Conservation (phyloP, 192 early-diverging fungal genomes). For the Ambispora gerdemannii region DNA sequence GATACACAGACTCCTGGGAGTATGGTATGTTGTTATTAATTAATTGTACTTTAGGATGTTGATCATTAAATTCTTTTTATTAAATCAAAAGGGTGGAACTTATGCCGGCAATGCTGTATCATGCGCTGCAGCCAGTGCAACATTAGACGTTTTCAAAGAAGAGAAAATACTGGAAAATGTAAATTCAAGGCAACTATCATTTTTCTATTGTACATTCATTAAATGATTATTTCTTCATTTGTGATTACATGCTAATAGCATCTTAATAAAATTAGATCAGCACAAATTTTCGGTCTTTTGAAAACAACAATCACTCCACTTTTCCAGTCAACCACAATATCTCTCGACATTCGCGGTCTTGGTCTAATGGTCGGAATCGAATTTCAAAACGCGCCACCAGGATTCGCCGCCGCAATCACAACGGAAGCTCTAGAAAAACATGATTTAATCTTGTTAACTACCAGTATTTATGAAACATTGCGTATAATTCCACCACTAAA, state of each 20-base stretch:
- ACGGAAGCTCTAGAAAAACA: constrained; percentile 33
- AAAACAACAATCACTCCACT: constrained; percentile 30
- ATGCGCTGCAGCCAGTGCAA: constrained; percentile 47
- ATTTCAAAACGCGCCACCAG: constrained; percentile 36
- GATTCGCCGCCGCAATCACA: constrained; percentile 33
- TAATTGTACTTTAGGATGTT: no score
- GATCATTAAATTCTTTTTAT: no score
- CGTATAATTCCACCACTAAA: constrained; percentile 45
- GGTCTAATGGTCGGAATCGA: constrained; percentile 49
- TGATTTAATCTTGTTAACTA: constrained; percentile 44
- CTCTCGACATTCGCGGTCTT: constrained; percentile 44
- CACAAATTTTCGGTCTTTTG: constrained; percentile 39
- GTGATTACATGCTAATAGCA: not conserved
- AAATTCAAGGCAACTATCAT: constrained; percentile 32
- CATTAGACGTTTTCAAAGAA: constrained; percentile 42
- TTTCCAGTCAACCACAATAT: constrained; percentile 32
- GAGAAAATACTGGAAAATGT: constrained; percentile 42
- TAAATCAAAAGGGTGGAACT: constrained; percentile 33
- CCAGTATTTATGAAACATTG: constrained; percentile 44
- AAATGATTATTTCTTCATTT: not conserved
- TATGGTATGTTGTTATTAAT: constrained; percentile 35
- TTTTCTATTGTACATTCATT: not conserved
- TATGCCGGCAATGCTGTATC: constrained; percentile 41
- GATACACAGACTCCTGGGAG: constrained; percentile 42
- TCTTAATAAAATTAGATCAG: constrained; percentile 29